A percentile compares a stretch with the other conserved stretches of the same genome.
These are phyloP conservation scores for Ilyonectria mors-panacis DNA, from an alignment of 2,329 filamentous ascomycete genomes.

Conservation along the genomic window DNA sequence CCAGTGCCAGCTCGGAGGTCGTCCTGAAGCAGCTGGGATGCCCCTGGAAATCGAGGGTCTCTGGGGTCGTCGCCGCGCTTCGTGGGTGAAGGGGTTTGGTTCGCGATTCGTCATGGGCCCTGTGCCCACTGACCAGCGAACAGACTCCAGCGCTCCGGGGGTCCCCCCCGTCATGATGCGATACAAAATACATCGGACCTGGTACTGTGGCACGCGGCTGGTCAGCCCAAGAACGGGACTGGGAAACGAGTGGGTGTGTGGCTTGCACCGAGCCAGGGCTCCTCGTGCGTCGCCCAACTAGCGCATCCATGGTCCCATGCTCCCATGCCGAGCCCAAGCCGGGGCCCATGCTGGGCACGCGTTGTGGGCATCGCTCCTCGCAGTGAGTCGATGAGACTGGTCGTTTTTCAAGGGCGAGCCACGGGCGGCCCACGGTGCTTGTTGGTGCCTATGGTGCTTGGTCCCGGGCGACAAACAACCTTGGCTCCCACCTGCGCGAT, in stretches of 20 bases:
- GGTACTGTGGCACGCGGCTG: slow-evolving; percentile 27
- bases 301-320: slow-evolving; percentile 39
- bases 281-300: slow-evolving; percentile 50
- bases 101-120: not conserved
- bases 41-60: slow-evolving; percentile 18
- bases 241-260: slow-evolving; percentile 39
- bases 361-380: slow-evolving; percentile 12
- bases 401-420: slow-evolving; percentile 26
- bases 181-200: slow-evolving; percentile 7
- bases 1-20: slow-evolving; percentile 32
- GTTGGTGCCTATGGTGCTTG: slow-evolving; percentile 8
- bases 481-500: slow-evolving; percentile 51
- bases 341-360: slow-evolving; percentile 26
- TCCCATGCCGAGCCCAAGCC: slow-evolving; percentile 40
- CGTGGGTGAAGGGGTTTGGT: slow-evolving; percentile 1
- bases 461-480: slow-evolving; percentile 40
- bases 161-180: slow-evolving; percentile 11
- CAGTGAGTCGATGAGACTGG: slow-evolving; percentile 25
- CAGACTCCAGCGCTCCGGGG: slow-evolving; percentile 9
- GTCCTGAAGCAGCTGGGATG: slow-evolving; percentile 32
- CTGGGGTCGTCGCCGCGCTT: slow-evolving; percentile 18
- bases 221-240: slow-evolving; percentile 38
- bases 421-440: not conserved
- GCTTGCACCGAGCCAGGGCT: slow-evolving; percentile 48
- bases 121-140: slow-evolving; percentile 3